A percentile compares a stretch with the other conserved stretches of the same genome.
phyloP scores from a whole-genome alignment of 495 filamentous ascomycete species.

The Venustampulla echinocandica region DNA sequence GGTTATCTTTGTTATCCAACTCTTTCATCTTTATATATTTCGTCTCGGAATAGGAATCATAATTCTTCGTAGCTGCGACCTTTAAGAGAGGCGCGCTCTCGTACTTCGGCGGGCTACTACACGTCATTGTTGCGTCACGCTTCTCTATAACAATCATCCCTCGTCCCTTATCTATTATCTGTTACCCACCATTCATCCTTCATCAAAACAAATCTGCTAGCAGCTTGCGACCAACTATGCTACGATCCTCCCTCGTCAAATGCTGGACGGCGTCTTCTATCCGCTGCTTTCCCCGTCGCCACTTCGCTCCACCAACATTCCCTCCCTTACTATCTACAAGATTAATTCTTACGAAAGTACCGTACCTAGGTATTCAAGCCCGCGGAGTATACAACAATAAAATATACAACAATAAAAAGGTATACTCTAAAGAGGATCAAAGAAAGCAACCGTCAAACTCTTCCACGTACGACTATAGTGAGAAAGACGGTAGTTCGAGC shows the following conservation, averaged over 20 bases:
- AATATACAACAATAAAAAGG: too few relatives aligned
- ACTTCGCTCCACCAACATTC: background rate
- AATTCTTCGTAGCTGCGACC: too few relatives aligned
- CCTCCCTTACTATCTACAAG: background rate
- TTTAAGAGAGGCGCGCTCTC: too few relatives aligned
- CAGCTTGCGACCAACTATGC: slow-evolving; percentile 9
- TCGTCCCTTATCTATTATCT: slow-evolving; percentile 1
- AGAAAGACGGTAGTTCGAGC: slow-evolving; percentile 21
- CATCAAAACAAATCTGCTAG: slow-evolving; percentile 4
- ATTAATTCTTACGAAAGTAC: slow-evolving; percentile 1
- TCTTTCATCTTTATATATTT: too few relatives aligned
- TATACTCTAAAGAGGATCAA: slow-evolving; percentile 4
- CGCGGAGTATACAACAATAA: slow-evolving; percentile 6
- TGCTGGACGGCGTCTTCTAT: slow-evolving; percentile 1
- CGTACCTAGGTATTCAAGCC: slow-evolving; percentile 6
- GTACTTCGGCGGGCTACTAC: too few relatives aligned
- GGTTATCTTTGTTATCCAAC: too few relatives aligned
- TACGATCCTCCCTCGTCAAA: slow-evolving; percentile 6
- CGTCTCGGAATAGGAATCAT: too few relatives aligned
- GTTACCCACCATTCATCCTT: slow-evolving; percentile 2
- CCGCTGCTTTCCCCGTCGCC: background rate
- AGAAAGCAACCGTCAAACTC: background rate
- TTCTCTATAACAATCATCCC: background rate
- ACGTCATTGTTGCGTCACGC: too few relatives aligned
- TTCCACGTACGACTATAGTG: slow-evolving; percentile 4